Evolutionary conservation across 768 basidiomycete species (phyloP).

Genomic region (Macrocybe gigantea): DNA sequence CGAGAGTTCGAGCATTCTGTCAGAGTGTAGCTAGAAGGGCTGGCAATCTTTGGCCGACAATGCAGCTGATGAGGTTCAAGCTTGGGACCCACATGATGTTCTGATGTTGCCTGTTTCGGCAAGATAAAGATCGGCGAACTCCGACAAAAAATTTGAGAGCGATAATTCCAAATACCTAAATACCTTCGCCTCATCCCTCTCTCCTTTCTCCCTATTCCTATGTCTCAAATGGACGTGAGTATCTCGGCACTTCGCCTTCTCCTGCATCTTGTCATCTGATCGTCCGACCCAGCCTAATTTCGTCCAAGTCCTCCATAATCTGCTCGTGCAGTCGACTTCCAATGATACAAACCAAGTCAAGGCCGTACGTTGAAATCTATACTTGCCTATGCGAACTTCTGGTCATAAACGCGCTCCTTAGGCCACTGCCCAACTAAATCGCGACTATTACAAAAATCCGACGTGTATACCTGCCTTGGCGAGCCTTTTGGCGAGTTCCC

Average conservation of each 20-base stretch:
- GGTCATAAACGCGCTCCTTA: constrained; percentile 19
- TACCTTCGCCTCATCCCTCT: constrained; percentile 15
- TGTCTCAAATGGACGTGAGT: constrained; percentile 44
- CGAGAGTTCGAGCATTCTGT: neutral
- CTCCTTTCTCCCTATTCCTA: constrained; percentile 19
- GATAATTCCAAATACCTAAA: constrained; percentile 8
- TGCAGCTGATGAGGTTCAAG: neutral
- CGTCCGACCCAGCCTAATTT: constrained; percentile 50
- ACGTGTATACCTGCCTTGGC: constrained; percentile 89
- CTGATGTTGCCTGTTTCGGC: constrained; percentile 4
- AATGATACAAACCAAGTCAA: constrained; percentile 89
- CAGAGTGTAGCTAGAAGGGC: no score
- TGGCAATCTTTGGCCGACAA: neutral
- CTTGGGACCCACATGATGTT: neutral
- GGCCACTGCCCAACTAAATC: constrained; percentile 90
- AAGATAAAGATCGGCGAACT: constrained; percentile 39
- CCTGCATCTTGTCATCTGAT: constrained; percentile 9
- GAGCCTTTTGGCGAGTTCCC: constrained; percentile 78
- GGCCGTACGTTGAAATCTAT: constrained; percentile 49
- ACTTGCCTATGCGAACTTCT: neutral
- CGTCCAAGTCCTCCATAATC: constrained; percentile 76
- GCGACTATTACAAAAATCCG: constrained; percentile 88
- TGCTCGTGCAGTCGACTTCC: constrained; percentile 80
- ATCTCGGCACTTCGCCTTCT: constrained; percentile 4
- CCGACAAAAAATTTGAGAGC: constrained; percentile 52